These are phyloP conservation scores for Xanthoconium separans DNA, from an alignment of 1,284 basidiomycete species.

Conservation along the genomic window DNA sequence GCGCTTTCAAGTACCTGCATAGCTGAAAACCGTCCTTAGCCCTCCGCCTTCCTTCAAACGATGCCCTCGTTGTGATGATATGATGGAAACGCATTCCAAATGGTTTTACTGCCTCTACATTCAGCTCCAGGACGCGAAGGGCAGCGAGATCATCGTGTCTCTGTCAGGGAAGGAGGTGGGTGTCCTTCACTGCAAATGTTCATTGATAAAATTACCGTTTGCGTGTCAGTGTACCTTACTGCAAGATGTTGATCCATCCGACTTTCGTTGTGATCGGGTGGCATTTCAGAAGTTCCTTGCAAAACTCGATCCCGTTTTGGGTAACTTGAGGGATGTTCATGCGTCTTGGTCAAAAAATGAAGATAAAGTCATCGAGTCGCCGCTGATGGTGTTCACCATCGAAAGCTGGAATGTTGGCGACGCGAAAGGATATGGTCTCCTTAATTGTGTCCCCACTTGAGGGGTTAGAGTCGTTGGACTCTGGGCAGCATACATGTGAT, in stretches of 20 bases:
- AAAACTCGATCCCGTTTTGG: constrained; percentile 44
- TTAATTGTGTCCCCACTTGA: constrained; percentile 14
- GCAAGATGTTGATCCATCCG: constrained; percentile 40
- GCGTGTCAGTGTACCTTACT: constrained; percentile 43
- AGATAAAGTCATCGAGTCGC: constrained; percentile 22
- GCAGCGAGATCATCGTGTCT: constrained; percentile 41
- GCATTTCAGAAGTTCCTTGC: constrained; percentile 38
- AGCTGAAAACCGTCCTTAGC: constrained; percentile 31
- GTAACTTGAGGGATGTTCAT: constrained; percentile 37
- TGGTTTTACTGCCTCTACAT: constrained; percentile 50
- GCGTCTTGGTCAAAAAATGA: constrained; percentile 23
- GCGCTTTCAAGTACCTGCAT: neutral
- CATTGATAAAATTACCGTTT: neutral
- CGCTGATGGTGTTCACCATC: constrained; percentile 29
- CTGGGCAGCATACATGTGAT: neutral
- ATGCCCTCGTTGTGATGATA: constrained; percentile 54
- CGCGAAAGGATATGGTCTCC: constrained; percentile 24
- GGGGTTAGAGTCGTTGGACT: neutral
- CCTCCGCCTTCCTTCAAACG: constrained; percentile 41
- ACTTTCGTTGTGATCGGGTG: constrained; percentile 40
- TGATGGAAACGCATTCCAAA: constrained; percentile 45
- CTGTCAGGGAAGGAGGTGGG: constrained; percentile 45
- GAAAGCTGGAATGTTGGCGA: constrained; percentile 31
- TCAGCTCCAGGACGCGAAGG: constrained; percentile 48
- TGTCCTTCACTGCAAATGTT: neutral